Percentiles rank a stretch among this genome's conserved stretches.
Evolutionary conservation across 1,284 basidiomycete species (phyloP).

Genomic region (Sporisorium exsertum): DNA sequence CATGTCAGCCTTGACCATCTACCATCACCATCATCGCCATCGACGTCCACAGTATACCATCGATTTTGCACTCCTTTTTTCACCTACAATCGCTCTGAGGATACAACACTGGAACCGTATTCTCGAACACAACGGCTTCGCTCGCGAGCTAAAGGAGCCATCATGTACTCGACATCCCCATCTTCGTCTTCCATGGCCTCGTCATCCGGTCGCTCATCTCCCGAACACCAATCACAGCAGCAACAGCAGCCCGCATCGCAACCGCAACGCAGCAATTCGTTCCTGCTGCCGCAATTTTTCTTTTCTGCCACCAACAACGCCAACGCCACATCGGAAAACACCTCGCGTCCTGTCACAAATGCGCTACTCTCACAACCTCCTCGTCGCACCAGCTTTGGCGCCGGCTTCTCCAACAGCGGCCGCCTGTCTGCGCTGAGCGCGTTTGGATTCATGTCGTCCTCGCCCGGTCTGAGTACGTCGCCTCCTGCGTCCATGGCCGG

Average conservation of each 20-base stretch:
- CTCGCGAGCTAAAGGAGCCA: not conserved
- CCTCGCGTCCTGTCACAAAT: conserved; percentile 17
- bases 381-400: conserved; percentile 49
- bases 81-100: no score
- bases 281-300: conserved; percentile 46
- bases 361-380: conserved; percentile 31
- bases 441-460: conserved; percentile 39
- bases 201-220: conserved; percentile 41
- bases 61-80: no score
- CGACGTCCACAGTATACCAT: no score
- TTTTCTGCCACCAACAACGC: conserved; percentile 16
- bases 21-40: no score
- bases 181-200: conserved; percentile 39
- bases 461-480: conserved; percentile 25
- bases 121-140: not conserved
- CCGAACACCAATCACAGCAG: conserved; percentile 29
- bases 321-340: conserved; percentile 2
- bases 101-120: no score
- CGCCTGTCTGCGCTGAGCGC: conserved; percentile 46
- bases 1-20: no score
- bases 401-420: conserved; percentile 26
- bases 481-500: conserved; percentile 19
- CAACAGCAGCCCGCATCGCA: conserved; percentile 14
- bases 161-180: conserved; percentile 45
- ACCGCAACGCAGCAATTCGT: conserved; percentile 35